Base-by-base conservation (phyloP, 805 yeast species). In the Lachancea kluyveri region DNA sequence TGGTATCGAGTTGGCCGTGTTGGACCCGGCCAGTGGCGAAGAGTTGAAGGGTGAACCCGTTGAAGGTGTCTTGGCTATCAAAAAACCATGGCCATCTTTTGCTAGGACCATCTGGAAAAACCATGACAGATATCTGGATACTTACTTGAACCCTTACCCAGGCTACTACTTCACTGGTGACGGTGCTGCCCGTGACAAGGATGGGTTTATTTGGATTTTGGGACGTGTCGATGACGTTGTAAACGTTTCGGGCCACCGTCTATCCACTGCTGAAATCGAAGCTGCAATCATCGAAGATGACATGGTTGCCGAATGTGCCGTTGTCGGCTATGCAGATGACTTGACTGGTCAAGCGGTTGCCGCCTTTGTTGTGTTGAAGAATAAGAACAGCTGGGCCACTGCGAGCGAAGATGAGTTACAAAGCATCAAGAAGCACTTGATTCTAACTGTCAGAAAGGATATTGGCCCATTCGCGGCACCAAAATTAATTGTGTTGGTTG, bases 151-250 rank as follows among this genome's bases (percentile, higher is more conserved):
- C 37, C 90, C 92, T 32, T 83, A 81, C 62, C 82, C 83, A 30
- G 87, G 87, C 29, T 74, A 72, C 56, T 83, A 81, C 64, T 83
- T 83, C 65, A 78, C 92, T 1, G 94, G 94, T 50, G 94, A 83
- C 61, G 94, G 94, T 61, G 92, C 90, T 17, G 90, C 87, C 12
- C 72, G 88, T 54, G 94, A 83, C 55, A 67, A 72, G 45, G 90
- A 82, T 54, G 94, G 94, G 5, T 83, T 73, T 65, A 79, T 75
- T 63, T 83, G 92, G 88, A 81, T 83, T 43, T 60, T 81, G 50
- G 94, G 94, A 35, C 71, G 94, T 64, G 92, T 83, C 40, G 94
- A 83, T 58, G 94, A 83, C 57, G 94, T 83, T 39, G 94, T 83
- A 31, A 83, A 83, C 54, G 92, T 83, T 24, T 77, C 86, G 21